Percentiles rank a stretch among this genome's conserved stretches.
phyloP scores from a whole-genome alignment of 2,329 filamentous ascomycete species.

The Phyllosticta ampelicida region DNA sequence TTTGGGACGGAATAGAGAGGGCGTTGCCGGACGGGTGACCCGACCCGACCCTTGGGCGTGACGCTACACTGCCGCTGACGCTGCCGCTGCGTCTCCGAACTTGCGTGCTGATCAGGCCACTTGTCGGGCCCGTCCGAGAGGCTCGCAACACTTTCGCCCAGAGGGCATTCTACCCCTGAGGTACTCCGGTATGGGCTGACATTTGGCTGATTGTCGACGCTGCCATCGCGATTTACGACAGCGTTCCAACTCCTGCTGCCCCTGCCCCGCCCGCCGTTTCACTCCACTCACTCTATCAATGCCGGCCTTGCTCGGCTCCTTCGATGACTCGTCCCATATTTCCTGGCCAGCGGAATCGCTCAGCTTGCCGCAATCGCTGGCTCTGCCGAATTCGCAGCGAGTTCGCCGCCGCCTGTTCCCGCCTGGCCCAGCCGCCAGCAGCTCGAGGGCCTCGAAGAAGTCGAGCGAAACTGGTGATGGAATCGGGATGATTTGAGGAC shows the following conservation, averaged over 20 bases:
- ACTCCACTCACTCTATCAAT: neutral
- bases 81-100: neutral
- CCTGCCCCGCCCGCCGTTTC: neutral
- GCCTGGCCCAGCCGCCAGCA: neutral
- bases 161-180: neutral
- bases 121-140: neutral
- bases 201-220: neutral
- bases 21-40: neutral
- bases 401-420: neutral
- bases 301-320: neutral
- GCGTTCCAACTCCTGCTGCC: neutral
- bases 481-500: too few relatives aligned
- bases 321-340: neutral
- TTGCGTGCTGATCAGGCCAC: constrained; percentile 11
- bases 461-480: too few relatives aligned
- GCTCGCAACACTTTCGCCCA: neutral
- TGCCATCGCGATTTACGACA: neutral
- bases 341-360: neutral
- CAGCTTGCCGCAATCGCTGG: neutral
- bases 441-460: too few relatives aligned
- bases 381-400: neutral
- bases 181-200: neutral
- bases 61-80: neutral
- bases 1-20: neutral
- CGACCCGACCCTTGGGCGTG: too few relatives aligned